Evolutionary conservation across 768 basidiomycete species (phyloP).

Genomic region (Boletus rufocinnamomeus): DNA sequence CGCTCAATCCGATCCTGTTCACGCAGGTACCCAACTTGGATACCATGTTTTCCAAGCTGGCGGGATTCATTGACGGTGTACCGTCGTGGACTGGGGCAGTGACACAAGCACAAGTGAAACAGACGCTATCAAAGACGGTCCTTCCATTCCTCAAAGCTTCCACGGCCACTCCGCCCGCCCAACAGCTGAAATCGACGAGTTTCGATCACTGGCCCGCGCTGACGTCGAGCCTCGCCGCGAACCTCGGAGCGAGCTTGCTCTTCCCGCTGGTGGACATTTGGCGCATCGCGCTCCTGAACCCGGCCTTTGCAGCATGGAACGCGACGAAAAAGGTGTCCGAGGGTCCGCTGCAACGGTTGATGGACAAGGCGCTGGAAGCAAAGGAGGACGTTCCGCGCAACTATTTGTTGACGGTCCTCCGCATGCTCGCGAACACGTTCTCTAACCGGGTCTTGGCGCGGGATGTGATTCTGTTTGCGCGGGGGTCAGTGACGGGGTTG

Average conservation of each 20-base stretch:
- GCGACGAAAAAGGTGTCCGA: slow-evolving; percentile 33
- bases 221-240: slow-evolving; percentile 43
- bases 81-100: slow-evolving; percentile 37
- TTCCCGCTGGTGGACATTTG: slow-evolving; percentile 87
- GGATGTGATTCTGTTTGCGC: slow-evolving; percentile 41
- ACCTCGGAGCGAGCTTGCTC: slow-evolving; percentile 54
- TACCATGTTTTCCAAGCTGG: slow-evolving; percentile 60
- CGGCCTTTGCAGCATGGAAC: slow-evolving; percentile 53
- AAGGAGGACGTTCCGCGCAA: slow-evolving; percentile 43
- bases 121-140: slow-evolving; percentile 49
- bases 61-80: slow-evolving; percentile 57
- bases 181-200: slow-evolving; percentile 37
- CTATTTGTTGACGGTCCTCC: slow-evolving; percentile 64
- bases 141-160: slow-evolving; percentile 68
- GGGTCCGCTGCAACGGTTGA: slow-evolving; percentile 47
- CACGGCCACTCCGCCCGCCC: slow-evolving; percentile 28
- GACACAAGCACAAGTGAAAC: slow-evolving; percentile 44
- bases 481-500: slow-evolving; percentile 47
- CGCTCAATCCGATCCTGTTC: slow-evolving; percentile 76
- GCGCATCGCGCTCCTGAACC: slow-evolving; percentile 74
- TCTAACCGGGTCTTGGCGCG: slow-evolving; percentile 43
- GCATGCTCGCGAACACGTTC: slow-evolving; percentile 70
- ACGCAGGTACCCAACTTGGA: slow-evolving; percentile 70
- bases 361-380: slow-evolving; percentile 46
- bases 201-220: slow-evolving; percentile 52